Conservation (phyloP, 495 filamentous ascomycete species). For the Bathelium albidoporum region DNA sequence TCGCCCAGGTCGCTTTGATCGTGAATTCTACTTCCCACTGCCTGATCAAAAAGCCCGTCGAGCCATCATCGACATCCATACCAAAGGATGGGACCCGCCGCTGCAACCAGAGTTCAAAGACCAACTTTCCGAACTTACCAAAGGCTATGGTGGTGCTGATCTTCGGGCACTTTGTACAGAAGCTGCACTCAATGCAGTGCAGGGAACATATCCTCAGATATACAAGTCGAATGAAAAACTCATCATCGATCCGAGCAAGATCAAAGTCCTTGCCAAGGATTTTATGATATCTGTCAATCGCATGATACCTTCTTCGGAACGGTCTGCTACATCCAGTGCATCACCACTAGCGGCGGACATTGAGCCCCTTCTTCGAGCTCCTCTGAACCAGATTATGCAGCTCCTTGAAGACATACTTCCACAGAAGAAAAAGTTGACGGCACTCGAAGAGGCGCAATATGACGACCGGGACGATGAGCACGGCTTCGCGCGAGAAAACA, state of each 20-base stretch:
- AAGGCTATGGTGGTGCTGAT: conserved; percentile 95
- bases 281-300: conserved; percentile 96
- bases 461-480: conserved; percentile 72
- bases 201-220: conserved; percentile 90
- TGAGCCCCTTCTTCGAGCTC: conserved; percentile 68
- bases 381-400: conserved; percentile 54
- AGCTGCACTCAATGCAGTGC: conserved; percentile 95
- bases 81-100: conserved; percentile 77
- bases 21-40: conserved; percentile 95
- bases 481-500: conserved; percentile 71
- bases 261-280: conserved; percentile 78
- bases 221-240: conserved; percentile 88
- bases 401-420: conserved; percentile 72
- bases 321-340: conserved; percentile 73
- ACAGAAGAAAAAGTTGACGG: conserved; percentile 70
- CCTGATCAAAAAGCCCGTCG: conserved; percentile 69
- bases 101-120: conserved; percentile 69
- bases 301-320: conserved; percentile 86
- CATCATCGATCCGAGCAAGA: conserved; percentile 70
- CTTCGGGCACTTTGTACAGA: conserved; percentile 90
- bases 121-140: conserved; percentile 73
- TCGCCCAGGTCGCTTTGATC: conserved; percentile 87
- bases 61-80: conserved; percentile 89
- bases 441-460: conserved; percentile 86
- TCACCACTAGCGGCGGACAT: conserved; percentile 63